phyloP scores from a whole-genome alignment of 2,329 filamentous ascomycete genomes.

The Beauveria sp. region DNA sequence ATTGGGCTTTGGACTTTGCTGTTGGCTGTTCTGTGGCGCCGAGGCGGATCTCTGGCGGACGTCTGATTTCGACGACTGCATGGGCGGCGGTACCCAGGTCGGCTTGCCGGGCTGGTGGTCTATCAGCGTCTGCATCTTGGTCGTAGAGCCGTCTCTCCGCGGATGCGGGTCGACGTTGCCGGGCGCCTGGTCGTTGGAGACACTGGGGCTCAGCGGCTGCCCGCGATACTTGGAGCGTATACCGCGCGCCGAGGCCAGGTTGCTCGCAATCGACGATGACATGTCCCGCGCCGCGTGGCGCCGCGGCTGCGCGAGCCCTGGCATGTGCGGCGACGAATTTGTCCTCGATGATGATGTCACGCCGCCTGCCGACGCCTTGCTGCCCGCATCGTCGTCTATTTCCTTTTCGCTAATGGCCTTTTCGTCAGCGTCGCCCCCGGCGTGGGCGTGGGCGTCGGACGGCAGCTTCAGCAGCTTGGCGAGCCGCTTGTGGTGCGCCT shows the following conservation, averaged over 20 bases:
- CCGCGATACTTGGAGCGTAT: slow-evolving; percentile 60
- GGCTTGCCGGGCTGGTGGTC: slow-evolving; percentile 45
- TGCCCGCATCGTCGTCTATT: slow-evolving; percentile 8
- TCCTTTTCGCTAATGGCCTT: slow-evolving; percentile 17
- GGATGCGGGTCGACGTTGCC: slow-evolving; percentile 57
- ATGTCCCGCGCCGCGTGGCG: slow-evolving; percentile 57
- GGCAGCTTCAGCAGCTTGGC: slow-evolving; percentile 74
- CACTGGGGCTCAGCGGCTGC: slow-evolving; percentile 61
- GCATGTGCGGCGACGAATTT: slow-evolving; percentile 21
- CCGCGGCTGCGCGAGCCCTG: slow-evolving; percentile 32
- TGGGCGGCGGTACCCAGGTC: slow-evolving; percentile 44
- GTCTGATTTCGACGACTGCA: slow-evolving; percentile 19
- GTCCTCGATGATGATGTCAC: slow-evolving; percentile 19
- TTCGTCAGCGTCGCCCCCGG: slow-evolving; percentile 20
- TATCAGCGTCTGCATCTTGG: slow-evolving; percentile 50
- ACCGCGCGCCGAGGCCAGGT: slow-evolving; percentile 76
- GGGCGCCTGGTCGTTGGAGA: slow-evolving; percentile 66
- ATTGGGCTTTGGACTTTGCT: slow-evolving; percentile 18
- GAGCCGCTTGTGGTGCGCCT: slow-evolving; percentile 78
- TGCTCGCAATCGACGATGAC: slow-evolving; percentile 79
- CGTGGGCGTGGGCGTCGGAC: slow-evolving; percentile 33
- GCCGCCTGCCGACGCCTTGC: slow-evolving; percentile 16
- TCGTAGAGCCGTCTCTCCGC: slow-evolving; percentile 40
- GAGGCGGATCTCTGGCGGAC: slow-evolving; percentile 18
- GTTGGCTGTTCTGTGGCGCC: slow-evolving; percentile 17